A percentile compares a stretch with the other conserved stretches of the same genome.
phyloP scores from a whole-genome alignment of 1,284 basidiomycete species.

The Schizophyllum amplum region DNA sequence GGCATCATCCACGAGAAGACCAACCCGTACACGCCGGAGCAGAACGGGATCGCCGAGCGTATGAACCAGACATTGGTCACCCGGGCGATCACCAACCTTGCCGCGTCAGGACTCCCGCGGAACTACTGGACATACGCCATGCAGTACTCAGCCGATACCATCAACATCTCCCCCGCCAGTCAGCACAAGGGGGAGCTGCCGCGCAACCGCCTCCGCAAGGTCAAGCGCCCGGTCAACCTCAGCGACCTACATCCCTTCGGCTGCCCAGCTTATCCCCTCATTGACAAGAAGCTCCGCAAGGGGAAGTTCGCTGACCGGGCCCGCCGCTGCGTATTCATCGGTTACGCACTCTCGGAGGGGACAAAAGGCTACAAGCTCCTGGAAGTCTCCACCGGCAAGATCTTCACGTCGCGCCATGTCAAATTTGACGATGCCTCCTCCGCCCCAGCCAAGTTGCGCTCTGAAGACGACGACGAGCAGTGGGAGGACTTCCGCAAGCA shows the following conservation, averaged over 20 bases:
- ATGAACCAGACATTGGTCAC: slow-evolving; percentile 23
- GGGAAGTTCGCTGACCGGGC: slow-evolving; percentile 5
- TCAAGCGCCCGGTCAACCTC: slow-evolving; percentile 5
- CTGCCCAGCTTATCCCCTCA: slow-evolving; percentile 6
- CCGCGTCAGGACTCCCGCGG: slow-evolving; percentile 16
- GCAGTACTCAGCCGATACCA: slow-evolving; percentile 13
- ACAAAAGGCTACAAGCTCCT: slow-evolving; percentile 12
- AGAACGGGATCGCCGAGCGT: slow-evolving; percentile 22
- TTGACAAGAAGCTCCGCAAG: slow-evolving; percentile 3
- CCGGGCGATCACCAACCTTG: slow-evolving; percentile 16
- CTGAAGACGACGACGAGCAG: background rate
- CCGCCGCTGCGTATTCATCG: slow-evolving; percentile 1
- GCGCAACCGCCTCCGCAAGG: background rate
- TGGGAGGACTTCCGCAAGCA: slow-evolving; percentile 4
- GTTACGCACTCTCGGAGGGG: background rate
- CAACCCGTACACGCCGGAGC: slow-evolving; percentile 21
- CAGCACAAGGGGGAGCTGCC: slow-evolving; percentile 8
- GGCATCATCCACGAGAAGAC: slow-evolving; percentile 19
- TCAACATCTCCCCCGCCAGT: slow-evolving; percentile 9
- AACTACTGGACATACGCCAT: slow-evolving; percentile 20
- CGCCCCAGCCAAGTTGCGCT: background rate
- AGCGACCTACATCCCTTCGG: slow-evolving; percentile 3
- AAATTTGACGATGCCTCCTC: slow-evolving; percentile 15
- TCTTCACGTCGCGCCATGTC: slow-evolving; percentile 15
- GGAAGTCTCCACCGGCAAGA: slow-evolving; percentile 9